phyloP scores from a whole-genome alignment of 2,329 filamentous ascomycete species.

The Aspergillus uvarum region DNA sequence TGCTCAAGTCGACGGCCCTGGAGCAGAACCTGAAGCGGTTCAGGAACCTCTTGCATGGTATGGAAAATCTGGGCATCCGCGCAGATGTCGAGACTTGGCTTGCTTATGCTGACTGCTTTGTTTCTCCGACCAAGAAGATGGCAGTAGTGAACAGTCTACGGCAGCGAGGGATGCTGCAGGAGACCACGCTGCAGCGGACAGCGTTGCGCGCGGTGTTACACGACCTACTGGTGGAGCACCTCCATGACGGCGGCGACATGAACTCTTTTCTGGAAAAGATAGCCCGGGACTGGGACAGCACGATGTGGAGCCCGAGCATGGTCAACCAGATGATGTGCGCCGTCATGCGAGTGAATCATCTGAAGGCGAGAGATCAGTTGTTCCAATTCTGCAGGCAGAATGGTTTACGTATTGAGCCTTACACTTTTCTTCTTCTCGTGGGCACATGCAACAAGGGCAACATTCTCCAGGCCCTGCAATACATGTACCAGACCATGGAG shows the following conservation, averaged over 20 bases:
- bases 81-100: slow-evolving; percentile 48
- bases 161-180: slow-evolving; percentile 31
- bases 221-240: slow-evolving; percentile 32
- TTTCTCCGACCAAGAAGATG: slow-evolving; percentile 29
- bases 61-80: slow-evolving; percentile 38
- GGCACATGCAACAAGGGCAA: slow-evolving; percentile 26
- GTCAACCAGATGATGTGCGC: slow-evolving; percentile 42
- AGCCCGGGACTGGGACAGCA: slow-evolving; percentile 33
- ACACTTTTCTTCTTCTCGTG: slow-evolving; percentile 32
- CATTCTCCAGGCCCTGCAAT: slow-evolving; percentile 22
- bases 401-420: slow-evolving; percentile 27
- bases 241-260: slow-evolving; percentile 35
- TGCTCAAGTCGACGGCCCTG: slow-evolving; percentile 41
- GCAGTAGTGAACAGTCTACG: slow-evolving; percentile 33
- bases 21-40: slow-evolving; percentile 43
- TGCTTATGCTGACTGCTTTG: slow-evolving; percentile 35
- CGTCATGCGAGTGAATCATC: slow-evolving; percentile 26
- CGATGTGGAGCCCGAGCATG: slow-evolving; percentile 39
- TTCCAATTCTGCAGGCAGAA: slow-evolving; percentile 33
- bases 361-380: slow-evolving; percentile 29
- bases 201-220: slow-evolving; percentile 33
- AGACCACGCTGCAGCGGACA: slow-evolving; percentile 23
- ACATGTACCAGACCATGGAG: slow-evolving; percentile 24
- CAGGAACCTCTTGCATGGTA: slow-evolving; percentile 37
- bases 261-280: slow-evolving; percentile 41